A percentile compares a stretch with the other conserved stretches of the same genome.
Evolutionary conservation across 2,329 filamentous ascomycete genomes (phyloP).

Genomic region (Diaporthe vaccinii): DNA sequence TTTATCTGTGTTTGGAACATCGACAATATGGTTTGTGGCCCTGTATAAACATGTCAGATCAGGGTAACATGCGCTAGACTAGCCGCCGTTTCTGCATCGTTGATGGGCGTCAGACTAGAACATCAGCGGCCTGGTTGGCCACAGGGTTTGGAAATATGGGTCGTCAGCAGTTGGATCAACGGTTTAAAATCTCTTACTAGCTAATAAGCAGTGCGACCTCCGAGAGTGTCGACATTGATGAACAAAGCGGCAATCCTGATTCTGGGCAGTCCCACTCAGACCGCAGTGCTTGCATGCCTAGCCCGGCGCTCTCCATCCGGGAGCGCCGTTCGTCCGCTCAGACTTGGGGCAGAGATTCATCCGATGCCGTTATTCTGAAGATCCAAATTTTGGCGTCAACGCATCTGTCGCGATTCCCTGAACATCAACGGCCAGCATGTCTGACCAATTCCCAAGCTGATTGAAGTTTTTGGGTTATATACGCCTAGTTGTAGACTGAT

Average conservation of each 20-base stretch:
- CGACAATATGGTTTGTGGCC: not conserved
- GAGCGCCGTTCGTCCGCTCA: not conserved
- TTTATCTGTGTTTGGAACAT: not conserved
- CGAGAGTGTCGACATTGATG: not conserved
- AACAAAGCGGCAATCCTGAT: constrained; percentile 4
- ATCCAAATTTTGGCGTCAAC: not conserved
- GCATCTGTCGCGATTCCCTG: not conserved
- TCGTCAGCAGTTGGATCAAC: constrained; percentile 3
- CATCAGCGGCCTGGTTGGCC: not conserved
- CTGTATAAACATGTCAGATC: constrained; percentile 17
- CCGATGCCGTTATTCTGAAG: not conserved
- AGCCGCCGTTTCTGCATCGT: constrained; percentile 11
- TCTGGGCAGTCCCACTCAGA: constrained; percentile 8
- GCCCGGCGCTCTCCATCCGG: too few species aligned
- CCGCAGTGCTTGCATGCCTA: not conserved
- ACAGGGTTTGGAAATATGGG: not conserved
- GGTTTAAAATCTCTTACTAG: not conserved
- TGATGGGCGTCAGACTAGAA: not conserved
- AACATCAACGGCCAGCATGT: not conserved
- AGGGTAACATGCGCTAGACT: constrained; percentile 19
- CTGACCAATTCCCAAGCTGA: not conserved
- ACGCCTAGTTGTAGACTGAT: not conserved
- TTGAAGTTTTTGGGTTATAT: not conserved
- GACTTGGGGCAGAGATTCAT: not conserved
- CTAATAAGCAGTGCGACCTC: constrained; percentile 1